These are phyloP conservation scores for Dothideomycetes sp. DNA, from an alignment of 2,329 filamentous ascomycete genomes.

Conservation along the genomic window DNA sequence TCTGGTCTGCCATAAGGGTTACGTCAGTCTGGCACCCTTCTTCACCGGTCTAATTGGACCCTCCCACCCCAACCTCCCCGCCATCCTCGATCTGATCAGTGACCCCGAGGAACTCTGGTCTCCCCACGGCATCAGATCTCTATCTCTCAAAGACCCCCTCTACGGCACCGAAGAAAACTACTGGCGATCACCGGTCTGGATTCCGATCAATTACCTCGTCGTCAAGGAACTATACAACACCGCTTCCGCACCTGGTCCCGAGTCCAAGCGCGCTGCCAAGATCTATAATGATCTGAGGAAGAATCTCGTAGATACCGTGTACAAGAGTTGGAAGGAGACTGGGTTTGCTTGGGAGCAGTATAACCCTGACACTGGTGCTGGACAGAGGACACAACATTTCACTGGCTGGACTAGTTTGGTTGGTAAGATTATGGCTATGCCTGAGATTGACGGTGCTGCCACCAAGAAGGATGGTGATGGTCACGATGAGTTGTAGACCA, in stretches of 20 bases:
- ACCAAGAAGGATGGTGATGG: slow-evolving; percentile 18
- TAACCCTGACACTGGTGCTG: slow-evolving; percentile 80
- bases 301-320: slow-evolving; percentile 85
- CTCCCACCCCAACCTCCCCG: slow-evolving; percentile 64
- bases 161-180: slow-evolving; percentile 95
- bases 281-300: slow-evolving; percentile 69
- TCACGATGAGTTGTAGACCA: slow-evolving; percentile 43
- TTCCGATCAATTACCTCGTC: slow-evolving; percentile 90
- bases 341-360: slow-evolving; percentile 99
- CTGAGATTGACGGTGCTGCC: slow-evolving; percentile 40
- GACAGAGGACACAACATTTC: slow-evolving; percentile 96
- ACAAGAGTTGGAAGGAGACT: slow-evolving; percentile 76
- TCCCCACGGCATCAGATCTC: slow-evolving; percentile 73
- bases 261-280: slow-evolving; percentile 57
- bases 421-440: slow-evolving; percentile 95
- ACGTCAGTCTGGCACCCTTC: slow-evolving; percentile 89
- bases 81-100: slow-evolving; percentile 65
- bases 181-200: slow-evolving; percentile 91
- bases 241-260: slow-evolving; percentile 55
- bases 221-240: slow-evolving; percentile 64
- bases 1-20: slow-evolving; percentile 93
- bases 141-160: slow-evolving; percentile 72
- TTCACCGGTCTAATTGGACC: slow-evolving; percentile 68
- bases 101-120: slow-evolving; percentile 87
- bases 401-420: slow-evolving; percentile 98